These are phyloP conservation scores for Penicillium aurantiogriseum DNA, from an alignment of 2,329 filamentous ascomycete species.

Conservation along the genomic window DNA sequence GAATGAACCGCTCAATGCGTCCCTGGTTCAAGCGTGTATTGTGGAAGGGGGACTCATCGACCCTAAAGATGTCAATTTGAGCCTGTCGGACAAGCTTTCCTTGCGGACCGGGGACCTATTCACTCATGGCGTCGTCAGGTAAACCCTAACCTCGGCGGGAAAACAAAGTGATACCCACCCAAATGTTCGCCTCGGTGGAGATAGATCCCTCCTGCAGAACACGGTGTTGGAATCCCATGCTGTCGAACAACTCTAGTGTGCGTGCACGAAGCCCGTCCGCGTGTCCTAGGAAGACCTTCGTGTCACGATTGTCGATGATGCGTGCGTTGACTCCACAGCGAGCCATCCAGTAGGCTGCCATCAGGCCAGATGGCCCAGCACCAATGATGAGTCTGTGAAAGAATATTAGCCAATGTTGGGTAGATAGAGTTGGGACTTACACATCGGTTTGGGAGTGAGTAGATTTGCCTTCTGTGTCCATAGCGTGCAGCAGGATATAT, in stretches of 20 bases:
- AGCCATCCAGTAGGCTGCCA: slow-evolving; percentile 53
- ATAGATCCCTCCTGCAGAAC: slow-evolving; percentile 66
- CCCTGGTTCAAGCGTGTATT: slow-evolving; percentile 70
- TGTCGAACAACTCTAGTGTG: slow-evolving; percentile 58
- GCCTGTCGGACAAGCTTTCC: slow-evolving; percentile 59
- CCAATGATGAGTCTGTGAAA: slow-evolving; percentile 44
- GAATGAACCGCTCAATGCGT: slow-evolving; percentile 65
- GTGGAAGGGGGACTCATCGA: slow-evolving; percentile 57
- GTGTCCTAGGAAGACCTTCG: slow-evolving; percentile 35
- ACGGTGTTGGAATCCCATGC: slow-evolving; percentile 65
- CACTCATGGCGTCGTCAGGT: not conserved
- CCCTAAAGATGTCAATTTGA: slow-evolving; percentile 62
- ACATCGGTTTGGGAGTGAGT: slow-evolving; percentile 2
- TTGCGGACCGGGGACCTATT: slow-evolving; percentile 44
- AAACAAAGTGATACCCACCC: slow-evolving; percentile 25
- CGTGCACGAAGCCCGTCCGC: slow-evolving; percentile 24
- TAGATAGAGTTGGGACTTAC: not conserved
- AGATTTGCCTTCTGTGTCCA: not conserved
- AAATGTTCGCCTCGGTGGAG: slow-evolving; percentile 63
- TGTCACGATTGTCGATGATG: slow-evolving; percentile 48
- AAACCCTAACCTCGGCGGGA: not conserved
- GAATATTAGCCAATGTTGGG: not conserved
- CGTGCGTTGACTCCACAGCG: slow-evolving; percentile 50
- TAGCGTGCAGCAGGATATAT: not conserved
- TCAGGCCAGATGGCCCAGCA: slow-evolving; percentile 51